Percentiles rank a stretch among this genome's conserved stretches.
Evolutionary conservation across 495 filamentous ascomycete genomes (phyloP).

Genomic region (Penicillium diatomitis): DNA sequence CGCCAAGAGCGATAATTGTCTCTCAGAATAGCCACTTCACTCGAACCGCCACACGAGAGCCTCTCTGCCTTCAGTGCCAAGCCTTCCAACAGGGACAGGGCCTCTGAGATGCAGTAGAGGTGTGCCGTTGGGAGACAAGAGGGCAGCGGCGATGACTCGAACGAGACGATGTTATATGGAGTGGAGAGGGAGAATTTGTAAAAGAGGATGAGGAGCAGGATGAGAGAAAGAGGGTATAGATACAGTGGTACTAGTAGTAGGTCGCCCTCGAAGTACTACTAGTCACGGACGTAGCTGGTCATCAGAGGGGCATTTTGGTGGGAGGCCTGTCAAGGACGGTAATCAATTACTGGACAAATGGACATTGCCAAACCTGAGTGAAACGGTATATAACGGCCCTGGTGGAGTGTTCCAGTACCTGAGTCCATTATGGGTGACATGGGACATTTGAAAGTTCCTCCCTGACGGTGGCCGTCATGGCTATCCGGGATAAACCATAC

Average conservation of each 20-base stretch:
- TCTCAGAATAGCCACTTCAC: slow-evolving; percentile 27
- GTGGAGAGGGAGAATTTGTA: slow-evolving; percentile 6
- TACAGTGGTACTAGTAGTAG: background rate
- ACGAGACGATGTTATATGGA: slow-evolving; percentile 6
- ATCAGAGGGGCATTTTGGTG: slow-evolving; percentile 1
- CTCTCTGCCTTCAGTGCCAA: slow-evolving; percentile 15
- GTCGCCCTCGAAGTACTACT: slow-evolving; percentile 6
- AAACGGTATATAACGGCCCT: too few species aligned
- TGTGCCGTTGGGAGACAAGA: background rate
- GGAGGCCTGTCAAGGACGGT: too few species aligned
- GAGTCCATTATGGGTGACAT: background rate
- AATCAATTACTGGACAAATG: too few species aligned
- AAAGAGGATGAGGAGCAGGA: slow-evolving; percentile 14
- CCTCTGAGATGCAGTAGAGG: background rate
- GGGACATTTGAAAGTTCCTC: background rate
- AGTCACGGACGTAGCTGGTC: background rate
- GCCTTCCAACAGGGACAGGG: slow-evolving; percentile 11
- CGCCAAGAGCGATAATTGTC: slow-evolving; percentile 23
- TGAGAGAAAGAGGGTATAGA: slow-evolving; percentile 10
- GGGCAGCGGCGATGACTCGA: slow-evolving; percentile 13
- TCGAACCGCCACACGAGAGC: slow-evolving; percentile 22
- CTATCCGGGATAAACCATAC: background rate
- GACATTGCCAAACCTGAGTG: too few species aligned
- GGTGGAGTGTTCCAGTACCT: background rate
- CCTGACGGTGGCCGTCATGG: background rate